phyloP scores from a whole-genome alignment of 202 grass and related monocot species.

The Elaeis oleifera region DNA sequence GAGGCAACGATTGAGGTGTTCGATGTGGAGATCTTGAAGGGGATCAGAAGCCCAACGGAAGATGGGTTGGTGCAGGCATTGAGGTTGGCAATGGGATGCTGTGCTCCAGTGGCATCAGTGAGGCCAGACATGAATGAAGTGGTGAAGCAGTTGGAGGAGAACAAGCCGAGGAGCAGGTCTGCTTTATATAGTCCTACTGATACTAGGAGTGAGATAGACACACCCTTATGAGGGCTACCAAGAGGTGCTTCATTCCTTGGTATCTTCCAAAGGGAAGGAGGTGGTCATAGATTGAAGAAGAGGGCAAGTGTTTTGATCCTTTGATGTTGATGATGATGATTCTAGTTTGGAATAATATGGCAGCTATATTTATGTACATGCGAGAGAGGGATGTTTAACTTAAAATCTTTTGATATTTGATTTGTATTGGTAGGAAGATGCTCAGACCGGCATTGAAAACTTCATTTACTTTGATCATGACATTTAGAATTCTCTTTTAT shows the following conservation, averaged over 20 bases:
- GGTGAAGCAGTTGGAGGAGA: constrained; percentile 68
- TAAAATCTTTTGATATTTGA: no score
- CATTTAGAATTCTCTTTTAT: no score
- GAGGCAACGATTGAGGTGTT: constrained; percentile 68
- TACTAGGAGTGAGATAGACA: constrained; percentile 50
- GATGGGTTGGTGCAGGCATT: constrained; percentile 54
- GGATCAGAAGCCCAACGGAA: constrained; percentile 38
- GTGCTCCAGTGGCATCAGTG: constrained; percentile 54
- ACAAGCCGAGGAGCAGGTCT: constrained; percentile 50
- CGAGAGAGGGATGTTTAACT: no score
- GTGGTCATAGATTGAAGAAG: neutral
- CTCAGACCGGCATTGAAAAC: no score
- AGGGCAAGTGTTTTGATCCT: no score
- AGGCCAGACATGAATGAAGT: constrained; percentile 74
- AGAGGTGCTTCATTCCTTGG: neutral
- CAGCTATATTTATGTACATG: no score
- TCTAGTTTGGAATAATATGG: no score
- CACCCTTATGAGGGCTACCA: constrained; percentile 31
- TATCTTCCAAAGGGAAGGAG: neutral
- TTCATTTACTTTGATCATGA: no score
- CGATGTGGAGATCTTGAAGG: constrained; percentile 57
- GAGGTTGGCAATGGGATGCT: constrained; percentile 90
- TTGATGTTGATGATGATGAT: no score
- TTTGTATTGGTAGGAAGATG: no score
- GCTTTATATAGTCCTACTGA: constrained; percentile 65